A percentile compares a stretch with the other conserved stretches of the same genome.
phyloP scores from a whole-genome alignment of 257 asterid species.

The Nicotiana tomentosiformis region DNA sequence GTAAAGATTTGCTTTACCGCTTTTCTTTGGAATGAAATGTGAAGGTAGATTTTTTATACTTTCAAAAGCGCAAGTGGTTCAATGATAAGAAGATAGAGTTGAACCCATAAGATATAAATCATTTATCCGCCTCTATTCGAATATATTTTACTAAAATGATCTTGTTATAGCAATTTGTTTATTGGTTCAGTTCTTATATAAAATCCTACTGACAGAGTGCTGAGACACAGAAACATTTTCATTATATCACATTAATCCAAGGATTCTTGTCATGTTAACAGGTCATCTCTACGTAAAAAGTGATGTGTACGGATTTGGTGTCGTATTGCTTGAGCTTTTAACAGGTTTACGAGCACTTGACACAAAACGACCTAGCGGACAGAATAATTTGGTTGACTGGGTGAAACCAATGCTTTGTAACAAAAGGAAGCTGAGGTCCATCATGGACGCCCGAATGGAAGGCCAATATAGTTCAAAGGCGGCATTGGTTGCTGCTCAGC shows the following conservation, averaged over 20 bases:
- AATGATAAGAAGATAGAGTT: too few relatives aligned
- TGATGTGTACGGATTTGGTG: slow-evolving; percentile 47
- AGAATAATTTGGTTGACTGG: slow-evolving; percentile 34
- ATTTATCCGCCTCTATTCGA: too few relatives aligned
- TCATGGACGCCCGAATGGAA: slow-evolving; percentile 41
- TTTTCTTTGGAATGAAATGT: too few relatives aligned
- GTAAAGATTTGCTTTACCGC: too few relatives aligned
- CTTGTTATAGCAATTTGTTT: too few relatives aligned
- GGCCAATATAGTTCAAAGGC: slow-evolving; percentile 35
- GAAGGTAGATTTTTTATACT: too few relatives aligned
- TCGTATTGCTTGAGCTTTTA: slow-evolving; percentile 37
- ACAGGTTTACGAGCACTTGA: slow-evolving; percentile 41
- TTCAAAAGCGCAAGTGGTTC: too few relatives aligned
- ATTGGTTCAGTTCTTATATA: too few relatives aligned
- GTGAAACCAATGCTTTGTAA: slow-evolving; percentile 22
- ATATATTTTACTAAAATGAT: too few relatives aligned
- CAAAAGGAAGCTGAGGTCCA: slow-evolving; percentile 25
- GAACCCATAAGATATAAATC: too few relatives aligned
- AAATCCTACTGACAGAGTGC: too few relatives aligned
- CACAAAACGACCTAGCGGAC: slow-evolving; percentile 24
- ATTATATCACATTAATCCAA: neutral
- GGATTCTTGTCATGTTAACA: slow-evolving; percentile 10
- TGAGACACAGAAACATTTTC: neutral
- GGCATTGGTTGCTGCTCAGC: slow-evolving; percentile 27
- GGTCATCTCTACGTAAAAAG: slow-evolving; percentile 46